Conservation (phyloP, 345 rosid species). For the Aquilaria malaccensis region DNA sequence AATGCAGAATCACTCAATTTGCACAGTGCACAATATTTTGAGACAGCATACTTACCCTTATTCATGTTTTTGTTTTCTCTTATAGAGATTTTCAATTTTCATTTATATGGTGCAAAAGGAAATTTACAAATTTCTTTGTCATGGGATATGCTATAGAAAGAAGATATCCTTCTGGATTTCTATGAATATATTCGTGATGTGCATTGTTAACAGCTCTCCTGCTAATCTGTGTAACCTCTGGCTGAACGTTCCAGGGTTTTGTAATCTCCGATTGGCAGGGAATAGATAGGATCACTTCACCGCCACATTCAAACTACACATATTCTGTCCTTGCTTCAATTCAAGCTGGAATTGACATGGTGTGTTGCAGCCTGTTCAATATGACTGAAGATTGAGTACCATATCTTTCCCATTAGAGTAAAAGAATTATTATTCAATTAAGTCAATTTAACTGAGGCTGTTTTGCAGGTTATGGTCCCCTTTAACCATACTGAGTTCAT, state of each 20-base stretch:
- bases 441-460: neutral
- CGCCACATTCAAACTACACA: slow-evolving; percentile 67
- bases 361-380: slow-evolving; percentile 14
- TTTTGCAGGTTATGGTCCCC: slow-evolving; percentile 84
- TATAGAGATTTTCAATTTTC: no score
- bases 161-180: no score
- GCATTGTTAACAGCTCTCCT: neutral
- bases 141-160: no score
- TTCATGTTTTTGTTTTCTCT: no score
- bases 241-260: slow-evolving; percentile 61
- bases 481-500: slow-evolving; percentile 64
- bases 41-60: no score
- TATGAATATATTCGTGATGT: no score
- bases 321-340: slow-evolving; percentile 71
- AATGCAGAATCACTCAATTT: neutral
- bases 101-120: no score
- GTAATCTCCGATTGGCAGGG: slow-evolving; percentile 98
- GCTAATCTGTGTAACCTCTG: slow-evolving; percentile 12
- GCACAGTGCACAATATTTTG: neutral
- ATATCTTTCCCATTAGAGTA: no score
- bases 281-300: slow-evolving; percentile 74
- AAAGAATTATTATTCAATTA: no score
- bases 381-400: no score
- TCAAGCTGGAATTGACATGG: slow-evolving; percentile 96
- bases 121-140: no score